phyloP scores from a whole-genome alignment of 169 alveolate genomes.

The Hepatocystis sp. region DNA sequence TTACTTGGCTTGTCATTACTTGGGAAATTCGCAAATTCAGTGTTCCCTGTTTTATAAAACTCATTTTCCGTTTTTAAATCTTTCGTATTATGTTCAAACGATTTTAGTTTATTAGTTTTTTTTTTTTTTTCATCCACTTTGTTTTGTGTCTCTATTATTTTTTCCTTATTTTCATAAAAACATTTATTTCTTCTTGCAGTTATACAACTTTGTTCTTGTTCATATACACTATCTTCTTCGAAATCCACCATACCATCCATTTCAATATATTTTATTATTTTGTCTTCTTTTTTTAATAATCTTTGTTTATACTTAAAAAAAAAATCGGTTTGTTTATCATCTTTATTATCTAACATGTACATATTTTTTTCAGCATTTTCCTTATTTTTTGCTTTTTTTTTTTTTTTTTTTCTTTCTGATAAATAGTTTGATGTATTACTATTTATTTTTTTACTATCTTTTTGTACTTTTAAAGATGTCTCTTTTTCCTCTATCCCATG shows the following conservation, averaged over 20 bases:
- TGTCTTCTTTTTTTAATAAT: slow-evolving; percentile 30
- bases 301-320: slow-evolving; percentile 14
- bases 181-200: not conserved
- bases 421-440: too few relatives aligned
- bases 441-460: too few relatives aligned
- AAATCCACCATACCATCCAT: slow-evolving; percentile 5
- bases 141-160: not conserved
- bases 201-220: not conserved
- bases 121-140: not conserved
- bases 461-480: too few relatives aligned
- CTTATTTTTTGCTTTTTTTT: not conserved
- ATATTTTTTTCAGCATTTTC: slow-evolving; percentile 15
- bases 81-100: slow-evolving; percentile 19
- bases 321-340: too few relatives aligned
- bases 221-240: not conserved
- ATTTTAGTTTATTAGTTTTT: not conserved
- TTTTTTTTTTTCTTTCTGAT: not conserved
- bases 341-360: slow-evolving; percentile 8
- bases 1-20: too few relatives aligned
- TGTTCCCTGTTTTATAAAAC: slow-evolving; percentile 6
- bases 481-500: too few relatives aligned
- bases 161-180: too few relatives aligned
- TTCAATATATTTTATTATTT: slow-evolving; percentile 47
- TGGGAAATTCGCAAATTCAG: too few relatives aligned
- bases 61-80: slow-evolving; percentile 16